phyloP scores from a whole-genome alignment of 2,329 filamentous ascomycete species.

The Lojkania enalia region DNA sequence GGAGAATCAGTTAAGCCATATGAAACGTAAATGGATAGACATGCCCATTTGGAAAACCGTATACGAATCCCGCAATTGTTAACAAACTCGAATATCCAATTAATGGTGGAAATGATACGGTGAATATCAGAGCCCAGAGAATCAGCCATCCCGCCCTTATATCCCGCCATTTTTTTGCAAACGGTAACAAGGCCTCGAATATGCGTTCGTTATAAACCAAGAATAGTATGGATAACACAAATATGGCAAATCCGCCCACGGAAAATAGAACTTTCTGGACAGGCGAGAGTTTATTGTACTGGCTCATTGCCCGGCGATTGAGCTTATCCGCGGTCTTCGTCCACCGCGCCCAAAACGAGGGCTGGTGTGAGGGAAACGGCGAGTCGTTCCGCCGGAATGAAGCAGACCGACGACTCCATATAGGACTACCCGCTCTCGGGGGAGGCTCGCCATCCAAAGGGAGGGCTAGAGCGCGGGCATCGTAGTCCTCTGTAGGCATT shows the following conservation, averaged over 20 bases:
- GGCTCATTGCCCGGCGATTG: conserved; percentile 50
- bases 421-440: conserved; percentile 47
- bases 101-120: conserved; percentile 81
- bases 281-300: conserved; percentile 61
- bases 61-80: conserved; percentile 71
- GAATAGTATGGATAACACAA: conserved; percentile 66
- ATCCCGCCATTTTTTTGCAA: conserved; percentile 76
- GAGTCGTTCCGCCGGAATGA: conserved; percentile 46
- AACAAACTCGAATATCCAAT: conserved; percentile 83
- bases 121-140: conserved; percentile 73
- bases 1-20: conserved; percentile 11
- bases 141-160: conserved; percentile 72
- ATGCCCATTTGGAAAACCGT: conserved; percentile 72
- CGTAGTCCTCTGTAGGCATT: conserved; percentile 51
- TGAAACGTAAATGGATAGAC: conserved; percentile 44
- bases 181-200: conserved; percentile 73
- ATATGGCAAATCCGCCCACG: conserved; percentile 54
- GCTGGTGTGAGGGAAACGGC: conserved; percentile 34
- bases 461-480: conserved; percentile 58
- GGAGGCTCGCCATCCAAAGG: conserved; percentile 53
- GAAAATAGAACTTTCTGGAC: conserved; percentile 65
- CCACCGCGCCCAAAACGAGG: conserved; percentile 47
- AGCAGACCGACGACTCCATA: conserved; percentile 56
- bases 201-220: conserved; percentile 79
- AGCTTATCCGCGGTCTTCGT: conserved; percentile 50